A percentile compares a stretch with the other conserved stretches of the same genome.
Conservation (phyloP, 1,284 basidiomycete genomes). For the Ganoderma resinaceum region DNA sequence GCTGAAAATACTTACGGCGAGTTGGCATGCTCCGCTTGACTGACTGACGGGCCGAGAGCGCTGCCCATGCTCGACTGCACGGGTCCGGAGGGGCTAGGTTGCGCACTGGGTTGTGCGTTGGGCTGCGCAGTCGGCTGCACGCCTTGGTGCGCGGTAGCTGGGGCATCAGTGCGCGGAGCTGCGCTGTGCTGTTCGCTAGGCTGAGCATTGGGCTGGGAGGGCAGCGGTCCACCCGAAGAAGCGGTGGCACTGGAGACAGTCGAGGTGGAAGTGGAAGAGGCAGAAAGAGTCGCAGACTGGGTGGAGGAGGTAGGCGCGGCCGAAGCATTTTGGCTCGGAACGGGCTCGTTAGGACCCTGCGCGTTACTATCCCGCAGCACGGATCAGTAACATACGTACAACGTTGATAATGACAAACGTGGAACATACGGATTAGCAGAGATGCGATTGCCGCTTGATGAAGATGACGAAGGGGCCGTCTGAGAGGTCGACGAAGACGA, state of each 20-base stretch:
- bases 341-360: neutral
- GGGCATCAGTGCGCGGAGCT: neutral
- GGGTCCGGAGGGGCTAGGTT: neutral
- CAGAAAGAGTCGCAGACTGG: neutral
- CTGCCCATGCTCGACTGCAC: neutral
- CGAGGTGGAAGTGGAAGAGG: neutral
- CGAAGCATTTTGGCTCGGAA: neutral
- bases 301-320: neutral
- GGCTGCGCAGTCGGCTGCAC: conserved; percentile 4
- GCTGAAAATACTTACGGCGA: conserved; percentile 17
- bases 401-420: neutral
- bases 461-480: neutral
- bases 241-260: neutral
- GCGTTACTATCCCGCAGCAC: neutral
- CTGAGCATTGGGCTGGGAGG: conserved; percentile 4
- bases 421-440: conserved; percentile 22
- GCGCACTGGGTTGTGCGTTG: conserved; percentile 5
- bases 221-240: neutral
- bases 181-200: neutral
- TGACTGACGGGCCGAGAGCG: conserved; percentile 3
- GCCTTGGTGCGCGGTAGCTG: neutral
- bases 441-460: neutral
- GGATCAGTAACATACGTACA: neutral
- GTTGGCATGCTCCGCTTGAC: conserved; percentile 21
- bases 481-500: neutral